phyloP scores from a whole-genome alignment of 768 basidiomycete genomes.

The Dendrothele bispora region DNA sequence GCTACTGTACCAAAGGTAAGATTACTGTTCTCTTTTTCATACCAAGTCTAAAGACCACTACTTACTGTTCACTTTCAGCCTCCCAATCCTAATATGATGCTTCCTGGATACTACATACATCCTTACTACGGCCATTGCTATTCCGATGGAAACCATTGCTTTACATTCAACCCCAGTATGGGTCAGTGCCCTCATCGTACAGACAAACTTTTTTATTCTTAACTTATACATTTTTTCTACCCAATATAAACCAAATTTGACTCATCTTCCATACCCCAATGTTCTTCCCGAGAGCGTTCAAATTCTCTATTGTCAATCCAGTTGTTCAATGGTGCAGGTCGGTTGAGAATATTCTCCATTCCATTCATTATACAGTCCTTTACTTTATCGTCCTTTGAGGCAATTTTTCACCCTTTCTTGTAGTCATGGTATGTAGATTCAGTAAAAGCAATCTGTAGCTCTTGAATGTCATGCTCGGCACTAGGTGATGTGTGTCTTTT shows the following conservation, averaged over 20 bases:
- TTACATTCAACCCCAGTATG: no score
- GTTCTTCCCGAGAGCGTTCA: no score
- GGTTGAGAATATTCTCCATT: neutral
- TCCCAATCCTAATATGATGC: neutral
- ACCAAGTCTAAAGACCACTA: neutral
- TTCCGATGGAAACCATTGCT: no score
- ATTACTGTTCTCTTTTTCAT: neutral
- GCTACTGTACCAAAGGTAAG: neutral
- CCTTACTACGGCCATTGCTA: no score
- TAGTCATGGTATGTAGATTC: neutral
- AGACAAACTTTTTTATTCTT: no score
- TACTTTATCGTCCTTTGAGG: neutral
- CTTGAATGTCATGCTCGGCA: constrained; percentile 10
- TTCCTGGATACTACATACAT: no score
- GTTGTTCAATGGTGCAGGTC: no score
- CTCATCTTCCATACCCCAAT: no score
- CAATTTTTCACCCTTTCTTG: neutral
- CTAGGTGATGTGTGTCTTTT: constrained; percentile 22
- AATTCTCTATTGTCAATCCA: no score
- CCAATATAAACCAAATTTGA: no score
- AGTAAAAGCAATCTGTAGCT: constrained; percentile 3
- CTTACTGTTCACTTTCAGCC: neutral
- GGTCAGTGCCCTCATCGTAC: no score
- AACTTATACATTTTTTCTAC: no score
- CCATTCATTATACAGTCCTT: neutral